Evolutionary conservation across 192 early-diverging fungal species (phyloP).

Genomic region (Entomortierella beljakovae): DNA sequence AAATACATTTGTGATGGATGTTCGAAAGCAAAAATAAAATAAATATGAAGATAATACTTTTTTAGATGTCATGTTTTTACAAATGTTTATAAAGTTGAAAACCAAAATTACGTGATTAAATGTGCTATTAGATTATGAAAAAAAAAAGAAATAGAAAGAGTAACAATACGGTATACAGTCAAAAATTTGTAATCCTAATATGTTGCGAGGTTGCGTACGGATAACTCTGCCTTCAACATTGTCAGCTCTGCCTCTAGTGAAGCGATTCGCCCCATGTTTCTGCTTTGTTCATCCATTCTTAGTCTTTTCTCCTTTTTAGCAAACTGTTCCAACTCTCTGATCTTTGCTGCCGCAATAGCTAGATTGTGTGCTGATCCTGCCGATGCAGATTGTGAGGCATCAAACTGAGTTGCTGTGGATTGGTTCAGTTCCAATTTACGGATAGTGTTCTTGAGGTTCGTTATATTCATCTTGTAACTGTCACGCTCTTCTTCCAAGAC

Average conservation of each 20-base stretch:
- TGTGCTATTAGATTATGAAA: background rate
- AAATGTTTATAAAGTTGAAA: background rate
- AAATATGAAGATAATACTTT: background rate
- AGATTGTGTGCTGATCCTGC: background rate
- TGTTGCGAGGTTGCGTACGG: constrained; percentile 42
- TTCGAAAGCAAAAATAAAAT: background rate
- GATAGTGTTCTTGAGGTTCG: constrained; percentile 27
- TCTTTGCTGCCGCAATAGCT: constrained; percentile 7
- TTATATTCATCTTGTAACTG: constrained; percentile 3
- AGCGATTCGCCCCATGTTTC: constrained; percentile 39
- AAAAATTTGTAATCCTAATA: constrained; percentile 1
- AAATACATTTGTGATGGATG: background rate
- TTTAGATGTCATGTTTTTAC: background rate
- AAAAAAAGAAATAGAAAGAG: background rate
- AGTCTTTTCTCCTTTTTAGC: constrained; percentile 44
- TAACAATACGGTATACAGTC: background rate
- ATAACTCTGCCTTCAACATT: constrained; percentile 57
- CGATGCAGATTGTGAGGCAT: background rate
- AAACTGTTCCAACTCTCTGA: constrained; percentile 31
- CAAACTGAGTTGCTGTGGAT: background rate
- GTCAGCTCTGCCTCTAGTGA: constrained; percentile 56
- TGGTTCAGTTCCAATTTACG: constrained; percentile 16
- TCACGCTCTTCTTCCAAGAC: constrained; percentile 42
- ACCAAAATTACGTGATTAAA: background rate
- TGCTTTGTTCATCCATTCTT: constrained; percentile 35